Percentiles rank a stretch among this genome's conserved stretches.
These are phyloP conservation scores for Yamadazyma tumulicola DNA, from an alignment of 805 yeast genomes.

Conservation along the genomic window DNA sequence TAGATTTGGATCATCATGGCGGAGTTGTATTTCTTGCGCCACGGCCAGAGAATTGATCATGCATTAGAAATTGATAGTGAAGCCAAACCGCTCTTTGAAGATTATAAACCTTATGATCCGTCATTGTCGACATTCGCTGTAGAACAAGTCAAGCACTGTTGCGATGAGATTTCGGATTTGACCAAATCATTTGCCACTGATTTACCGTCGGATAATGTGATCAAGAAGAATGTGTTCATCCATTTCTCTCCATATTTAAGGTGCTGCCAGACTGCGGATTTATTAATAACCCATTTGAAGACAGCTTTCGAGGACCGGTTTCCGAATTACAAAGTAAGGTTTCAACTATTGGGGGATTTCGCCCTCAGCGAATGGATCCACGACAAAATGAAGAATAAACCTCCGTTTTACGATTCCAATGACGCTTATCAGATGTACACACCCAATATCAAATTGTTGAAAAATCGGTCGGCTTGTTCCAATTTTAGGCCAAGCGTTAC, in stretches of 20 bases:
- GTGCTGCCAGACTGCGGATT: conserved; percentile 43
- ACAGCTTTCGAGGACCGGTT: conserved; percentile 16
- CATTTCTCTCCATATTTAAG: conserved; percentile 43
- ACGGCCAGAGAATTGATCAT: conserved; percentile 41
- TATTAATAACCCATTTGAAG: conserved; percentile 29
- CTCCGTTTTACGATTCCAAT: conserved; percentile 40
- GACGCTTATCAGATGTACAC: conserved; percentile 46
- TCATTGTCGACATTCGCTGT: conserved; percentile 28
- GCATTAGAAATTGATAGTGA: conserved; percentile 21
- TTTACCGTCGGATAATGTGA: conserved; percentile 1
- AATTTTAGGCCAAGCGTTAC: conserved; percentile 42
- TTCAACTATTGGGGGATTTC: conserved; percentile 41
- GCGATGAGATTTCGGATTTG: conserved; percentile 23
- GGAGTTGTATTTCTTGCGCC: conserved; percentile 42
- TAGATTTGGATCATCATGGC: conserved; percentile 27
- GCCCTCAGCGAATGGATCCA: conserved; percentile 46
- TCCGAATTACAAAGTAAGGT: conserved; percentile 30
- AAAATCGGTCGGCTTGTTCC: conserved; percentile 30
- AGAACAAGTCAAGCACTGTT: conserved; percentile 24
- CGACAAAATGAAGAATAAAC: conserved; percentile 39
- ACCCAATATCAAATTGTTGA: conserved; percentile 35
- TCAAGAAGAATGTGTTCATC: conserved; percentile 31
- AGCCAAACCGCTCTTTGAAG: conserved; percentile 24
- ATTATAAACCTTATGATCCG: conserved; percentile 35
- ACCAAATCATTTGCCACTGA: conserved; percentile 17